Evolutionary conservation across 345 rosid species (phyloP), one percentile per base, ranked within the genome.

Genomic region (Ceriops decandra): DNA sequence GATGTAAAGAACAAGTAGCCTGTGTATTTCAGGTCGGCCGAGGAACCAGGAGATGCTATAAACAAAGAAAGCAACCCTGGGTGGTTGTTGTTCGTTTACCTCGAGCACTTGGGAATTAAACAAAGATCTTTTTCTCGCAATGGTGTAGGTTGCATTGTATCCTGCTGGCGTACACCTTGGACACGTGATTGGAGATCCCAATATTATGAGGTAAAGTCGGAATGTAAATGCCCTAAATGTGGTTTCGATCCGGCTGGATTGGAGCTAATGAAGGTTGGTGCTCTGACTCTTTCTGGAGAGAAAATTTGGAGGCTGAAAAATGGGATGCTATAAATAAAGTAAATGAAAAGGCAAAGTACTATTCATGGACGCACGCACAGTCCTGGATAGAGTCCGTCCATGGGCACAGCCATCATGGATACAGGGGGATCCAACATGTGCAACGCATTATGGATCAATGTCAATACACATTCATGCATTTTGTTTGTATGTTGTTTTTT

Each of bases 181-280:
- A 81, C 86, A 77, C 85, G 87, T 83, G 87, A 79, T 72, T 83
- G 87, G 85, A 77, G 78, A 80, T 79, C 74, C 82, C 79, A 69
- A 53, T 36, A 76, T 79, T 53, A 20, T 81, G 80, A 79, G 80
- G 69, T 69, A 73, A 70, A 70, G 31, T 80, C 77, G 82, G 81
- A 79, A 52, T 72, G 72, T 63, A 68, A 76, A 67, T 68, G 52
- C 30, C 69, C 78, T 73, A 78, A 67, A 6, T 70, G 42, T 71
- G 77, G 84, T 49, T 52, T 28, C 16, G 38, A 63, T 71, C 52
- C 66, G 66, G 78, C 68, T 63, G 72, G 79, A 62, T 63, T 80
- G 58, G 81, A 84, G 89, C 47, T 64, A 83, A 81, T 76, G 16
- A 73, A 81, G 88, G 84, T 63, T 70, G 68, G 70, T 76, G 62